phyloP scores from a whole-genome alignment of 2,329 filamentous ascomycete genomes.

The Ploettnerulaceae sp. region DNA sequence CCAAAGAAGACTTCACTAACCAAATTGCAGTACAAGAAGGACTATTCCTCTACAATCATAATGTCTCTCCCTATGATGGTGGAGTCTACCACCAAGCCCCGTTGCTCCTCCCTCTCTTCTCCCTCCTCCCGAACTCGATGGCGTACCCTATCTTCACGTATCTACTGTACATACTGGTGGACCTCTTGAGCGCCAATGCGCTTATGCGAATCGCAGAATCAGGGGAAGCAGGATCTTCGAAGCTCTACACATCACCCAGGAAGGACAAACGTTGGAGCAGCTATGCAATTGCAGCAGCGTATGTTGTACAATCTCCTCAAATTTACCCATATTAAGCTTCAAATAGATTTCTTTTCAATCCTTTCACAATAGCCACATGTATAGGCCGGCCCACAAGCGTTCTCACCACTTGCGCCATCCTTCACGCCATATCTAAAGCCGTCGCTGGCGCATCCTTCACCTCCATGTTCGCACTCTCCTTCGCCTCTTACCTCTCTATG shows the following conservation, averaged over 20 bases:
- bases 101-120: slow-evolving; percentile 85
- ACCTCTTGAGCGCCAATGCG: slow-evolving; percentile 76
- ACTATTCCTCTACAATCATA: slow-evolving; percentile 90
- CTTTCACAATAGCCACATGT: slow-evolving; percentile 87
- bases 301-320: no score
- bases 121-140: slow-evolving; percentile 69
- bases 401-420: slow-evolving; percentile 83
- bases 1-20: slow-evolving; percentile 11
- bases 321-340: no score
- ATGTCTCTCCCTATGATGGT: slow-evolving; percentile 95
- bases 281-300: slow-evolving; percentile 74
- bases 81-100: slow-evolving; percentile 81
- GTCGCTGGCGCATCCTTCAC: slow-evolving; percentile 67
- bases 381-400: slow-evolving; percentile 83
- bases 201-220: slow-evolving; percentile 76
- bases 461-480: slow-evolving; percentile 77
- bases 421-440: slow-evolving; percentile 78
- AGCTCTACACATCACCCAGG: slow-evolving; percentile 72
- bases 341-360: slow-evolving; percentile 88
- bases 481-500: slow-evolving; percentile 87
- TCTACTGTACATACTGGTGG: slow-evolving; percentile 74
- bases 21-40: slow-evolving; percentile 77
- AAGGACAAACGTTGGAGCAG: slow-evolving; percentile 71
- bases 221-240: slow-evolving; percentile 69
- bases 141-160: slow-evolving; percentile 68